Evolutionary conservation across 2,329 filamentous ascomycete species (phyloP).

Genomic region (Chrysoporthe deuterocubensis): DNA sequence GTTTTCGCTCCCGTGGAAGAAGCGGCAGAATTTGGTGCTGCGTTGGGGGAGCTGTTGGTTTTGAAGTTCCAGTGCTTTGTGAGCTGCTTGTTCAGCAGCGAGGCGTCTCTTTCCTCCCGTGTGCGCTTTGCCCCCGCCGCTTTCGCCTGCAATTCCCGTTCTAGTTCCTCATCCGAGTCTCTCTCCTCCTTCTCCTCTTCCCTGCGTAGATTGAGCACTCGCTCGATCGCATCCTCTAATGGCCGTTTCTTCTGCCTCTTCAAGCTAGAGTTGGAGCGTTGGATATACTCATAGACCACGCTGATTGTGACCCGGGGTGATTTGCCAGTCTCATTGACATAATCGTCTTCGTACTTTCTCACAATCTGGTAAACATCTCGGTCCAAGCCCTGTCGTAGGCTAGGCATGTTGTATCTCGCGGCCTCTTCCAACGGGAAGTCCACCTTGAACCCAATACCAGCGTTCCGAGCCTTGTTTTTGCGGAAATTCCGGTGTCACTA

Average conservation of each 20-base stretch:
- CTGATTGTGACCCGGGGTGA: conserved; percentile 55
- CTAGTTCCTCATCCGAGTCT: conserved; percentile 50
- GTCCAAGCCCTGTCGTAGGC: conserved; percentile 62
- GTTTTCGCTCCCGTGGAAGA: conserved; percentile 30
- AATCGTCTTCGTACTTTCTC: conserved; percentile 73
- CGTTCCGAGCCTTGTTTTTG: neutral
- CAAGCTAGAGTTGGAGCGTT: conserved; percentile 83
- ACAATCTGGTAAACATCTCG: conserved; percentile 80
- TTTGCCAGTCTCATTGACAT: conserved; percentile 30
- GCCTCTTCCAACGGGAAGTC: neutral
- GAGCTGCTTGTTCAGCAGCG: conserved; percentile 47
- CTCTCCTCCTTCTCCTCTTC: conserved; percentile 63
- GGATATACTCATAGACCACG: conserved; percentile 77
- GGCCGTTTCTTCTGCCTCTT: conserved; percentile 80
- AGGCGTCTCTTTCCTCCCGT: conserved; percentile 33
- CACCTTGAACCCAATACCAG: neutral
- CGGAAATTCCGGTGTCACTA: too few species aligned
- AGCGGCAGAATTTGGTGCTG: conserved; percentile 3
- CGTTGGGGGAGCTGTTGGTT: conserved; percentile 21
- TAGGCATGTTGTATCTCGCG: conserved; percentile 32
- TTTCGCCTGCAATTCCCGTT: conserved; percentile 36
- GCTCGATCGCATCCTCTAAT: conserved; percentile 83
- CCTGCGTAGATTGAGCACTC: conserved; percentile 75
- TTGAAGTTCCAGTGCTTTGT: conserved; percentile 45
- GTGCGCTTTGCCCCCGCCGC: conserved; percentile 32